Evolutionary conservation across 1,284 basidiomycete species (phyloP), one percentile per base, ranked within the genome.

Genomic region (Quambalaria eucalypti): DNA sequence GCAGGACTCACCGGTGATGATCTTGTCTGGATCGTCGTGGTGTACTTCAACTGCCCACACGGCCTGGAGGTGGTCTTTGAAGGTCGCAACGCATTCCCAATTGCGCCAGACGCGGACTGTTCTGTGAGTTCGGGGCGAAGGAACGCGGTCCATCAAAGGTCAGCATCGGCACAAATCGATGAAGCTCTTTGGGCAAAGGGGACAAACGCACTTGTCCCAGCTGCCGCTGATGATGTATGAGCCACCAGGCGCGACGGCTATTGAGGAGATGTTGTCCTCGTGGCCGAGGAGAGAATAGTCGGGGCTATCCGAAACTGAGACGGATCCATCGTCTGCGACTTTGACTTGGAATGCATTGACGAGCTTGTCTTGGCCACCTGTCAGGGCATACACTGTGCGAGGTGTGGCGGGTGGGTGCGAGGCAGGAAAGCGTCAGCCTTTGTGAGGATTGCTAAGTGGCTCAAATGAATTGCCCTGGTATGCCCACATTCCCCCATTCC

Each of bases 71-170:
- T 98, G 95, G 8, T 85, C 90, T 67, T 84, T 82, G 51, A 98
- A 82, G 60, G 87, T 87, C 62, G 88, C 83, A 2, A 81, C 80
- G 59, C 86, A 80, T 65, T 85, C 62, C 65, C 71, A 78, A 28
- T 88, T 79, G 74, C 84, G 86, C 95, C 95, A 99, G 0, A 99
- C 84, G 77, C 88, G 88, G 21, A 90, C 93, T 0, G 91, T 91
- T 28, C 50, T 56, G 48, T 47, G 16, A 39, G 30, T n/a, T 16
- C 21, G 5, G 8, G 49, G 12, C 31, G n/a, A n/a, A n/a, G n/a
- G n/a, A n/a, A n/a, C n/a, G n/a, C n/a, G n/a, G n/a, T n/a, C n/a
- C n/a, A n/a, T n/a, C n/a, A n/a, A n/a, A n/a, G n/a, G n/a, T n/a
- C n/a, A n/a, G n/a, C n/a, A n/a, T n/a, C n/a, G 21, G 6, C 12